Evolutionary conservation across 1,139 yeast species (phyloP), one percentile per base, ranked within the genome.

Genomic region (Hyphopichia wangnamkhiaoensis): DNA sequence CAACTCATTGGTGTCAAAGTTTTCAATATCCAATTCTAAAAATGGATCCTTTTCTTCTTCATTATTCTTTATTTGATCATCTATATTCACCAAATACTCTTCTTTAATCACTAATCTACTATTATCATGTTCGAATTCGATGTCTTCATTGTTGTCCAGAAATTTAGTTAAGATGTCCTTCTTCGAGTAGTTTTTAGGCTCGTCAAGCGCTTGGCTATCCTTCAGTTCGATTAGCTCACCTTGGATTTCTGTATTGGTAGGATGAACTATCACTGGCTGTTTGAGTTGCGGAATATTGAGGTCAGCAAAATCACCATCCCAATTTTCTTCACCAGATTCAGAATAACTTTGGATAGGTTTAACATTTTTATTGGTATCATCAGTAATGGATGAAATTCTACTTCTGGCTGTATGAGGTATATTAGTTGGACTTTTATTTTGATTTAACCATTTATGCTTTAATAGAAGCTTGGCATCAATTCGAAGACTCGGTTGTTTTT

Each of bases 401-500:
- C n/a, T 34, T n/a, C 17, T 25, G 3, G 21, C 10, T 3, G 13
- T 5, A 13, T 17, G 18, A 16, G 33, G 15, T 2, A 34, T 23
- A 37, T 41, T 45, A 3, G 31, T 16, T 3, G 29, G 15, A 5
- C 35, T n/a, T 13, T 39, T 37, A 8, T 21, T 33, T 31, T 42
- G 48, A n/a, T 54, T 49, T 18, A 82, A 52, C 95, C 95, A 87
- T 23, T 73, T 72, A 53, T 86, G 93, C 29, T 68, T 64, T 15
- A 81, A 59, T 26, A 88, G 64, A 20, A 74, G 60, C 33, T 65
- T 66, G 0, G 94, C 94, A 12, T 77, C 63, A 1, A 71, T 67
- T 43, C 96, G 66, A 21, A 79, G 60, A 31, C 68, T 69, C 0
- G 93, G 89, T 48, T 83, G 84, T 53, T 83, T 84, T 50, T 85